Evolutionary conservation across 805 yeast species (phyloP).

Genomic region (Zygosaccharomyces bisporus): DNA sequence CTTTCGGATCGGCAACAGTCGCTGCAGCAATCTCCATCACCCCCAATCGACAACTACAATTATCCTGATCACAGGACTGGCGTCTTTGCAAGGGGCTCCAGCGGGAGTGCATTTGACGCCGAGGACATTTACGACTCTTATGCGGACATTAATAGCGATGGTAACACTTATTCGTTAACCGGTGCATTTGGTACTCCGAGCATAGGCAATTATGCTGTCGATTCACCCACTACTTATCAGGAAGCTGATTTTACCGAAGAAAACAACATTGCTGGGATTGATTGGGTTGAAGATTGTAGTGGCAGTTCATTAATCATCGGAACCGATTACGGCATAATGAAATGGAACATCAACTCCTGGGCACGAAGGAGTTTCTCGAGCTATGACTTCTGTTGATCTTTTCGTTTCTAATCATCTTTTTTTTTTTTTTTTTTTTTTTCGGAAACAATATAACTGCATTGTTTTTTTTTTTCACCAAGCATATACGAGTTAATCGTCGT

Average conservation of each 20-base stretch:
- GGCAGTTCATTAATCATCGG: constrained; percentile 58
- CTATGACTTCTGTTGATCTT: constrained; percentile 41
- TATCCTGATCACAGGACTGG: constrained; percentile 16
- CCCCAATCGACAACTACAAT: constrained; percentile 19
- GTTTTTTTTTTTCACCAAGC: not conserved
- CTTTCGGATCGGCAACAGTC: not conserved
- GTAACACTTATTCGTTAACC: constrained; percentile 9
- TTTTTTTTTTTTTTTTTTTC: too few relatives aligned
- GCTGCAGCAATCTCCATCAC: constrained; percentile 8
- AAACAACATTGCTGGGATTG: constrained; percentile 58
- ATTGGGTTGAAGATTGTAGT: constrained; percentile 48
- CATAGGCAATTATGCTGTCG: constrained; percentile 11
- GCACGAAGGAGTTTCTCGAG: constrained; percentile 60
- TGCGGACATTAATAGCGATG: constrained; percentile 14
- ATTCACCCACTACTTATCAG: constrained; percentile 13
- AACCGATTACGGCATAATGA: constrained; percentile 60
- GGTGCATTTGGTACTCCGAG: constrained; percentile 12
- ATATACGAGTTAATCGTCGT: not conserved
- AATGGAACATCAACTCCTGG: constrained; percentile 67
- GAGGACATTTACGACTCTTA: constrained; percentile 23
- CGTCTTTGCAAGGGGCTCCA: constrained; percentile 8
- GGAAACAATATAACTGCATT: not conserved
- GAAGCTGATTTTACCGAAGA: constrained; percentile 31
- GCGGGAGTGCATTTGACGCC: constrained; percentile 15
- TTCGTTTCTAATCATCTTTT: not conserved